phyloP scores from a whole-genome alignment of 306 rosid genomes.

The Urtica urens region DNA sequence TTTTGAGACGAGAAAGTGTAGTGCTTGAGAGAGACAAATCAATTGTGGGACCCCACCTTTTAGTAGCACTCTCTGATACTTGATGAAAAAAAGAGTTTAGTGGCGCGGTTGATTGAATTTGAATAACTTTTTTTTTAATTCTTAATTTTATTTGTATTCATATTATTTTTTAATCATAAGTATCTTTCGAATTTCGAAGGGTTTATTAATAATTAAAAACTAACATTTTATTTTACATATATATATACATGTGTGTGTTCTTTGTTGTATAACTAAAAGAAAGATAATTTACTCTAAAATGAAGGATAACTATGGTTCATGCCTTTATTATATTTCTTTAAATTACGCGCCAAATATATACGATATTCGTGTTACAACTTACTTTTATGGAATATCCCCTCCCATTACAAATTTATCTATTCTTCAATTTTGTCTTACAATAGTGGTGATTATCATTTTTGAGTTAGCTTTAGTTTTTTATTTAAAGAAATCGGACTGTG shows the following conservation, averaged over 20 bases:
- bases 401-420: not conserved
- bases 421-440: not conserved
- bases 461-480: not conserved
- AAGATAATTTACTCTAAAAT: not conserved
- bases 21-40: slow-evolving; percentile 37
- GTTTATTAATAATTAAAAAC: slow-evolving; percentile 1
- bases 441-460: not conserved
- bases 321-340: not conserved
- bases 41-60: slow-evolving; percentile 27
- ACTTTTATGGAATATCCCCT: not conserved
- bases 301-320: not conserved
- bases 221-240: not conserved
- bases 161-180: too few species aligned
- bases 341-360: slow-evolving; percentile 11
- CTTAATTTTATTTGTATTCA: not conserved
- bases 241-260: too few species aligned
- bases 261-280: not conserved
- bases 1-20: slow-evolving; percentile 13
- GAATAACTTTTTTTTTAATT: not conserved
- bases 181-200: not conserved
- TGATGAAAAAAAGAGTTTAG: too few species aligned
- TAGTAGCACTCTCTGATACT: slow-evolving; percentile 19
- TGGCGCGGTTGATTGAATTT: too few species aligned
- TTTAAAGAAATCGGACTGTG: too few species aligned
- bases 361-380: slow-evolving; percentile 12